Base-by-base conservation (phyloP, 139 green algal genomes). In the Prasinococcaceae sp. region DNA sequence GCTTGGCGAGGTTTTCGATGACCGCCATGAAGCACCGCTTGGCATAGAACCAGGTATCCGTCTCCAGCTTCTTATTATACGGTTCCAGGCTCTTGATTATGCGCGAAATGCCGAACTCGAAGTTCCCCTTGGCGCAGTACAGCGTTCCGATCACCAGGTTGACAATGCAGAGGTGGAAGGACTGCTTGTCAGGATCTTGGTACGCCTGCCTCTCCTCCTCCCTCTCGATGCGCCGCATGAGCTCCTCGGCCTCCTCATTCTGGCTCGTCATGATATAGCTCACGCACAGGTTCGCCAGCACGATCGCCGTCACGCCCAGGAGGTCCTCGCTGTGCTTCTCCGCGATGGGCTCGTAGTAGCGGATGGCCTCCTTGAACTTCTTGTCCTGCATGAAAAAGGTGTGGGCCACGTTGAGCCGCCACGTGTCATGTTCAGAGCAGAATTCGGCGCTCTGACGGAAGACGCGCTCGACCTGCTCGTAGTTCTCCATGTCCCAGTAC, bases 131-230 rank as follows among this genome's bases (percentile, higher is more conserved):
- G 37, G 84, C 59, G 60, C 83, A 94, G 70, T 94, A 94, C 0
- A 94, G 70, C 23, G 84, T 94, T 26, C 84, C 84, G 53, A 94
- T 92, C 26, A 90, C 81, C 3, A 94, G 61, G 69, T 94, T 94
- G 45, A 92, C 82, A 62, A 94, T 86, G 66, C 77, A 87, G 6
- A 90, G 75, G 66, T 94, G 84, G 45, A 88, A 75, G 55, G 54
- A 74, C 47, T 61, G 58, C 53, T 78, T 82, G 30, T 73, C 63
- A 3, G 71, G 70, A 35, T 82, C 67, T 17, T 47, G 30, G 28
- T 38, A 44, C 6, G 19, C 2, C 17, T 60, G 52, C 6, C 35
- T 37, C 39, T 84, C 76, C 66, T 88, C 75, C 63, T 89, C 80
- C 26, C 77, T 72, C 67, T 93, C 82, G 47, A 93, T 77, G 14